Evolutionary conservation across 495 filamentous ascomycete genomes (phyloP).

Genomic region (Hyphodiscus hymeniophilus): DNA sequence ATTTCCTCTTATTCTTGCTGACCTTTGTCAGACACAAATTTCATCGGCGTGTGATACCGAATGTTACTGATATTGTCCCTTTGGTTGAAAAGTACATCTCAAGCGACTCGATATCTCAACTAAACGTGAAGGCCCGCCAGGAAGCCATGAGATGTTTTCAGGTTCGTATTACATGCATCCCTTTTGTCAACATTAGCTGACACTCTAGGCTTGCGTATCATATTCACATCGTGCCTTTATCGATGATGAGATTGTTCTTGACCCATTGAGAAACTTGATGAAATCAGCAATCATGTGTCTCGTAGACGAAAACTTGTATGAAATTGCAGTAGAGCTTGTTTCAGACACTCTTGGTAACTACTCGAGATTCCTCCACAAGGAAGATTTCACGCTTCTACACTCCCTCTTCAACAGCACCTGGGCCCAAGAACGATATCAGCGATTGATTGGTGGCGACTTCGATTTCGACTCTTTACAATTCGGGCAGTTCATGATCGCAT

Average conservation of each 20-base stretch:
- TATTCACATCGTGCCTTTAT: slow-evolving; percentile 54
- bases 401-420: slow-evolving; percentile 48
- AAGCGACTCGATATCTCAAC: background rate
- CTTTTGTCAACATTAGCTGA: slow-evolving; percentile 2
- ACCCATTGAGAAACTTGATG: slow-evolving; percentile 47
- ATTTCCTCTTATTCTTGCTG: slow-evolving; percentile 4
- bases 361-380: slow-evolving; percentile 48
- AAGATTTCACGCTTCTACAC: slow-evolving; percentile 47
- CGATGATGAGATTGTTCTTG: slow-evolving; percentile 42
- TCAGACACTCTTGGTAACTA: slow-evolving; percentile 58
- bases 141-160: slow-evolving; percentile 55
- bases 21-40: slow-evolving; percentile 31
- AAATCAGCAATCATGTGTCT: slow-evolving; percentile 49
- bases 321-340: slow-evolving; percentile 53
- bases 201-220: slow-evolving; percentile 52
- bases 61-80: slow-evolving; percentile 39
- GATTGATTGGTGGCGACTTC: slow-evolving; percentile 50
- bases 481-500: slow-evolving; percentile 61
- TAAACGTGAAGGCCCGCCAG: slow-evolving; percentile 22
- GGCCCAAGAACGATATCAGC: slow-evolving; percentile 41
- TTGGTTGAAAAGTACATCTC: slow-evolving; percentile 32
- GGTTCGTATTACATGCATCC: slow-evolving; percentile 27
- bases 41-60: slow-evolving; percentile 41
- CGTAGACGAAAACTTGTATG: slow-evolving; percentile 42
- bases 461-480: slow-evolving; percentile 60